Evolutionary conservation across 305 asterid genomes (phyloP), one percentile per base, ranked within the genome.

Genomic region (Fraxinus paxiana): DNA sequence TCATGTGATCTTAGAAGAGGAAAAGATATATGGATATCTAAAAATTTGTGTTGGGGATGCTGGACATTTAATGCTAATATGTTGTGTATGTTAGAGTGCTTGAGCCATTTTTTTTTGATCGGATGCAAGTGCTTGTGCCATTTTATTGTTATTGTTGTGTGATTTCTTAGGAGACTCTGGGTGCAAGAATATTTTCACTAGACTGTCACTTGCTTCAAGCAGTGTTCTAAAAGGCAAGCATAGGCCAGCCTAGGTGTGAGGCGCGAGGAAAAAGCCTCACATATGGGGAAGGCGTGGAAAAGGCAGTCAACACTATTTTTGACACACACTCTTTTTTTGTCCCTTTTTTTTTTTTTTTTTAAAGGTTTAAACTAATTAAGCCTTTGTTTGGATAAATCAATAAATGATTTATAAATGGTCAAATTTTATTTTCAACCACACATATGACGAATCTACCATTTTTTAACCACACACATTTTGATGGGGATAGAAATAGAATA

Each of bases 191-290:
- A 67, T 79, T 70, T 72, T 38, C 72, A 6, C 35, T 12, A 46
- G 71, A 35, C 35, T 69, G 18, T n/a, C 15, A 38, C 74, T 37
- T 82, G 51, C 80, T 65, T 80, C 69, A 59, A 80, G 61, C 8
- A 48, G 22, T 48, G 61, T 48, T 48, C 61, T 48, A n/a, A 48
- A 48, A 48, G 20, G 6, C 61, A 8, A 7, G 61, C 61, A 48
- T 48, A 48, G 5, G 61, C 61, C 7, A 15, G 22, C 24, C 22
- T 51, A 51, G 22, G 63, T 5, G 22, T 51, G 63, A 51, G 63
- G 24, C 63, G 0, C 8, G 7, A 51, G 24, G 63, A n/a, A 5
- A 51, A 51, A 51, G 8, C 63, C 9, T 51, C 24, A 51, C 22
- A 51, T n/a, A 51, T 51, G 24, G 9, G 24, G 63, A 51, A 51